phyloP scores from a whole-genome alignment of 345 rosid genomes.

The Diplotaxis tenuifolia region DNA sequence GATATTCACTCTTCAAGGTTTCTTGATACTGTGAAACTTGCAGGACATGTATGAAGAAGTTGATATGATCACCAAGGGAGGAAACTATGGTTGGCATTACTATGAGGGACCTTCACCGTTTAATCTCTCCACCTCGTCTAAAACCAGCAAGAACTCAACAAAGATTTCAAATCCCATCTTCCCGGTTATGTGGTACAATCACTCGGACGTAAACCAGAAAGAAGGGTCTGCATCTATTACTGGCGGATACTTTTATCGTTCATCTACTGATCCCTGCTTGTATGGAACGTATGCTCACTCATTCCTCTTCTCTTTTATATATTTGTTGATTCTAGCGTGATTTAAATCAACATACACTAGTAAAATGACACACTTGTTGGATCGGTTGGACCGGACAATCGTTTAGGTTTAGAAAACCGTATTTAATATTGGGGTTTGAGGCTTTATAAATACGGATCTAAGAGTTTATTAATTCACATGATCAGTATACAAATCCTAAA shows the following conservation, averaged over 20 bases:
- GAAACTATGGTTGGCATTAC: conserved; percentile 55
- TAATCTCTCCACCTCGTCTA: conserved; percentile 24
- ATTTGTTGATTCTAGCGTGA: background rate
- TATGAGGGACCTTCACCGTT: conserved; percentile 44
- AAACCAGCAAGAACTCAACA: conserved; percentile 33
- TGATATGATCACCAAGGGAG: conserved; percentile 47
- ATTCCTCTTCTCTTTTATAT: background rate
- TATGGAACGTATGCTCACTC: conserved; percentile 42
- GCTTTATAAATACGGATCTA: background rate
- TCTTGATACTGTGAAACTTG: background rate
- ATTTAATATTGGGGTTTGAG: no score
- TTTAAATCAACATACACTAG: background rate
- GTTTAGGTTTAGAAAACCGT: no score
- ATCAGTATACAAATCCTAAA: background rate
- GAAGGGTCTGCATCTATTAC: conserved; percentile 52
- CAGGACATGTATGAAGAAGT: conserved; percentile 57
- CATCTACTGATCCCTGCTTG: conserved; percentile 50
- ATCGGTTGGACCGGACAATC: no score
- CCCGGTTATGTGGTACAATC: conserved; percentile 51
- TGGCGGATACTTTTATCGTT: conserved; percentile 53
- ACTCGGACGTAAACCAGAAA: conserved; percentile 32
- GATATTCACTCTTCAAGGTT: background rate
- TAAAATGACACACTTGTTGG: no score
- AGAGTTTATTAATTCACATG: no score
- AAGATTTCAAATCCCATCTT: conserved; percentile 45